Evolutionary conservation across 306 rosid species (phyloP), one percentile per base, ranked within the genome.

Genomic region (Clitoria ternatea): DNA sequence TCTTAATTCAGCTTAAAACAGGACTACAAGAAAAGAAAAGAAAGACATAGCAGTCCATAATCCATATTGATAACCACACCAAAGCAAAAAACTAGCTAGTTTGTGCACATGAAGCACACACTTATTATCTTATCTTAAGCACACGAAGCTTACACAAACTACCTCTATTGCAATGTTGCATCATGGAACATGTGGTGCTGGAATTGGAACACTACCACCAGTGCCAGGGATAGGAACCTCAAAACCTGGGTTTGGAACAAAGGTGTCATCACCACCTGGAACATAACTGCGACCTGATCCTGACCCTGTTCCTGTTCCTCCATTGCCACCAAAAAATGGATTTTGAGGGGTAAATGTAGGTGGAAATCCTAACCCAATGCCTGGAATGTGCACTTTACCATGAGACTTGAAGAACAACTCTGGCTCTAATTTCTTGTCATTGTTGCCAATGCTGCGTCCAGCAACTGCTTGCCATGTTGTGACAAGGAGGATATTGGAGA

Each of bases 221-320:
- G 52, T 20, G n/a, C 86, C 89, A 5, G 91, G 92, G 76, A 18
- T 70, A 6, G 95, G 92, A 72, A 81, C 88, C 82, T 87, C 92
- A 42, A 33, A 59, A 24, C 94, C 94, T 0, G 92, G 95, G 82
- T 88, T 88, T 42, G 92, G 96, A 47, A 80, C 75, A 26, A 81
- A 82, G 0, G 87, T 89, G 70, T 89, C 92, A 72, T 92, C 96
- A 3, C 80, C 87, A 37, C 95, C 98, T 0, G 98, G 96, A 49
- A 90, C 59, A 26, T 86, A 82, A 55, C 55, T 65, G 27, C 9
- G 68, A 18, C 78, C 72, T 3, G 63, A 2, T 15, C 72, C 84
- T 0, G 48, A 6, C 4, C 72, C 80, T 0, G 57, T 5, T 12
- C 78, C 69, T 0, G 32, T 6, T 20, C 76, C 55, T 44, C 82